Base-by-base conservation (phyloP, 2,329 filamentous ascomycete species). In the Trichoderma harzianum region DNA sequence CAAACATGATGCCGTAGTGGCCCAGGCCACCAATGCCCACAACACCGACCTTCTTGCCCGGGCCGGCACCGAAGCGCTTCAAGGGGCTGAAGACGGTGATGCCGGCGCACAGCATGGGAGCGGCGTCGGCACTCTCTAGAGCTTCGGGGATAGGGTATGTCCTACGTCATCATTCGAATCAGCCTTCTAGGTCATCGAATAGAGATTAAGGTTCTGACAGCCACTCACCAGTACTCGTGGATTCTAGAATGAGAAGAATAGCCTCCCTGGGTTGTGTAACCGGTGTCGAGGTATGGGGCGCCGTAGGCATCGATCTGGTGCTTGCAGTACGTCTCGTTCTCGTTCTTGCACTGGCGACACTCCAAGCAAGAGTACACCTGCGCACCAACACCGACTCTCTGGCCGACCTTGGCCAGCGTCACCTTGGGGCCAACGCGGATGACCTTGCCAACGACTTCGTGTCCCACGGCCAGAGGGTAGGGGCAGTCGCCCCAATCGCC, bases 31-130 rank as follows among this genome's bases (percentile, higher is more conserved):
- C 91, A 75, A 94, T 84, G 74, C 92, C 92, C 10, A 94, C 88
- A 73, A 95, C 88, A 47, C 88, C 92, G 26, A 94, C 89, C 83
- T 93, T 93, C 85, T 93, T 93, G 74, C 93, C 93, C 1, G 92
- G 92, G 0, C 92, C 92, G 72, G 88, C 87, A 26, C 92, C 92
- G 78, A 94, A 90, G 63, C 93, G 88, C 74, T 93, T 90, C 16
- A 97, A 86, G 1, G 94, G 93, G 73, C 89, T 92, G 84, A 90
- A 97, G 72, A 90, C 90, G 4, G 94, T 97, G 75, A 97, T 86
- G 74, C 94, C 94, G 53, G 93, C 94, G 81, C 94, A 97, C 76
- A 96, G 87, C 92, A 95, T 94, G 11, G 92, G 92, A 2, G 93
- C 93, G 1, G 91, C 92, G 65, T 90, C 82, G 70, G 83, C 81